Percentiles rank a stretch among this genome's conserved stretches.
These are phyloP conservation scores for Saccharomycopsis hybrid DNA, from an alignment of 1,139 yeast species.

Conservation along the genomic window DNA sequence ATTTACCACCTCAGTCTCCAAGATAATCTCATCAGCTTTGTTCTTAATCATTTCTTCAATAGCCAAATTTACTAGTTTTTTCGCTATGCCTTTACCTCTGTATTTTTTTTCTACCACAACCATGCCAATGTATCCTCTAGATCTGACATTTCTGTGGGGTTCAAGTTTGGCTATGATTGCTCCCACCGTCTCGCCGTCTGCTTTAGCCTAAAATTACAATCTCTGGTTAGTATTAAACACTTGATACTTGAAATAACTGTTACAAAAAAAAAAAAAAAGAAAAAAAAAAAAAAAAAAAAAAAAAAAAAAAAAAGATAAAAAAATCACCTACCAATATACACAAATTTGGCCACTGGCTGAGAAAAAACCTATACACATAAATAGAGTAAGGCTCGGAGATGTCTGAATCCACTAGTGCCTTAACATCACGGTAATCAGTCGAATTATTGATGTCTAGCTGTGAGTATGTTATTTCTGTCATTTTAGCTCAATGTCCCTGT, in stretches of 20 bases:
- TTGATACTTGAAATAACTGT: too few species aligned
- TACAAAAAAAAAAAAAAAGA: too few species aligned
- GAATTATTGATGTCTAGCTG: slow-evolving; percentile 28
- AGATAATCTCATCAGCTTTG: slow-evolving; percentile 77
- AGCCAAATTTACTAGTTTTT: slow-evolving; percentile 54
- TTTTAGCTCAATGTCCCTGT: too few species aligned
- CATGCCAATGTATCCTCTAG: slow-evolving; percentile 94
- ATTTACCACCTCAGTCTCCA: slow-evolving; percentile 88
- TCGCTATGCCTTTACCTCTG: slow-evolving; percentile 81
- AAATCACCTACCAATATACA: slow-evolving; percentile 33
- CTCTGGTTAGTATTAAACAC: too few species aligned
- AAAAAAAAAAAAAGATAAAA: too few species aligned
- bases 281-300: too few species aligned
- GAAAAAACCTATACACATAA: slow-evolving; percentile 63
- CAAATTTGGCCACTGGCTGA: slow-evolving; percentile 64
- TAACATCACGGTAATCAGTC: slow-evolving; percentile 31
- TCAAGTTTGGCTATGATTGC: slow-evolving; percentile 83
- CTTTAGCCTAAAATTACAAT: slow-evolving; percentile 34
- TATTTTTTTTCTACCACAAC: slow-evolving; percentile 68
- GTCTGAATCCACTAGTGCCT: slow-evolving; percentile 48
- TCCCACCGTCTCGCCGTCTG: slow-evolving; percentile 50
- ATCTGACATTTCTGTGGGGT: slow-evolving; percentile 61
- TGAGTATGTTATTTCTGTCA: slow-evolving; percentile 6
- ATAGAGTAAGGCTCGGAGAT: slow-evolving; percentile 69
- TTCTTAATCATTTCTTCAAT: slow-evolving; percentile 58